These are phyloP conservation scores for Suillus brevipes DNA, from an alignment of 768 basidiomycete genomes.

Conservation along the genomic window DNA sequence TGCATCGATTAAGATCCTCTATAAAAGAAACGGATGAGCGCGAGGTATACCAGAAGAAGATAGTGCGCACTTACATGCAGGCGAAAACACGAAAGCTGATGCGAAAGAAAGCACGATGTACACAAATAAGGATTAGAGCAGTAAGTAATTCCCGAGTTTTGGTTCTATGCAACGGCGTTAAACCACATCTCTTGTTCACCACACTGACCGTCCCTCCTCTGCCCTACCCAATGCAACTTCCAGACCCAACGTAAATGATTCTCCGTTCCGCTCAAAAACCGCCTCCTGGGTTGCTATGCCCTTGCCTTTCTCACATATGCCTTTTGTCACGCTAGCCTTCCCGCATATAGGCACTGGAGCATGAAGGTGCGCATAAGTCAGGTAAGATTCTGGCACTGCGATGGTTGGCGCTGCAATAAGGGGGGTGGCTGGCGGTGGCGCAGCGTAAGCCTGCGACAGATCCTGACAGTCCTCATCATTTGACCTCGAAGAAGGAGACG, in stretches of 20 bases:
- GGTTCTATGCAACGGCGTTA: not conserved
- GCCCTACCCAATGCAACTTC: constrained; percentile 33
- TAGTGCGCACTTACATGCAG: not conserved
- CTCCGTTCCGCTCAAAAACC: constrained; percentile 28
- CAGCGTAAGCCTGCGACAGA: constrained; percentile 30
- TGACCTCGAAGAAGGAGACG: constrained; percentile 13
- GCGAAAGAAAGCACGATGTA: not conserved
- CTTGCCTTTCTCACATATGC: constrained; percentile 7
- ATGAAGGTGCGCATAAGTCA: constrained; percentile 31
- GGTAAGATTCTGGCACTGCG: constrained; percentile 23
- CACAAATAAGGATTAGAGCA: constrained; percentile 5
- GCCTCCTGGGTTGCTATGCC: constrained; percentile 20
- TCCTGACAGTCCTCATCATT: constrained; percentile 27
- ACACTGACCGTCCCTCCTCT: constrained; percentile 33
- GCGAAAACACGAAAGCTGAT: not conserved
- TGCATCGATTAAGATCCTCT: not conserved
- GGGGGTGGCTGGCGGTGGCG: constrained; percentile 29
- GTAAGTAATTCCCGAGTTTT: not conserved
- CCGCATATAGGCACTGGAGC: constrained; percentile 16
- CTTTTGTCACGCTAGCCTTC: not conserved
- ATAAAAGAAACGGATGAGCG: constrained; percentile 1
- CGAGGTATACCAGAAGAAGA: not conserved
- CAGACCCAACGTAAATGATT: constrained; percentile 29
- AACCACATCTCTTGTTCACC: constrained; percentile 18
- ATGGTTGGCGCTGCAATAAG: constrained; percentile 19